Evolutionary conservation across 2,329 filamentous ascomycete genomes (phyloP).

Genomic region (Cryphonectria carpinicola): DNA sequence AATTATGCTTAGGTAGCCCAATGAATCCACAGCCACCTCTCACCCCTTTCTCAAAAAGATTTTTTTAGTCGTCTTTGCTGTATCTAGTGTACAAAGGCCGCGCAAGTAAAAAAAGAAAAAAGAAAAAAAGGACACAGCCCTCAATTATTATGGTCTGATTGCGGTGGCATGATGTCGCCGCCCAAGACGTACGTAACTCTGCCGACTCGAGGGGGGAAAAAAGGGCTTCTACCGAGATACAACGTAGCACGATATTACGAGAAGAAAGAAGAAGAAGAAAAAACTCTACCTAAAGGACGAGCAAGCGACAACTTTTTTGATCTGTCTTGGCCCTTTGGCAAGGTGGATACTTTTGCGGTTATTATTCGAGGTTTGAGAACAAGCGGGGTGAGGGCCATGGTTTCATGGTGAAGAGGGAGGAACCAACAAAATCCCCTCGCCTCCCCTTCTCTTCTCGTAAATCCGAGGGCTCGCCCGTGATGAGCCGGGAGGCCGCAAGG

Average conservation of each 20-base stretch:
- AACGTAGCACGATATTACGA: not conserved
- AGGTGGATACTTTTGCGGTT: not conserved
- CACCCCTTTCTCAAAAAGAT: not conserved
- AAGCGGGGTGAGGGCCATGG: not conserved
- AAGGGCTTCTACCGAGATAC: not conserved
- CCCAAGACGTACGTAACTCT: not conserved
- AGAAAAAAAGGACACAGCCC: too few species aligned
- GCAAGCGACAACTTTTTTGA: not conserved
- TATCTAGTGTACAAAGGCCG: not conserved
- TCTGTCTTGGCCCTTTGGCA: not conserved
- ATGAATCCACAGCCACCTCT: not conserved
- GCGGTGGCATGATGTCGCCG: not conserved
- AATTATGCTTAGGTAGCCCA: not conserved
- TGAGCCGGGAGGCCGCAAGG: not conserved
- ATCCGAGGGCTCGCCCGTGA: not conserved
- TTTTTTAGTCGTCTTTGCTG: not conserved
- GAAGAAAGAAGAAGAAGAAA: too few species aligned
- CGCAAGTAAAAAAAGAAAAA: not conserved
- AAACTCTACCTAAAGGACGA: not conserved
- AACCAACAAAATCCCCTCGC: not conserved
- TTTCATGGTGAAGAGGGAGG: not conserved
- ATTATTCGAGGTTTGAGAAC: not conserved
- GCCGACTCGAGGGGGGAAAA: not conserved
- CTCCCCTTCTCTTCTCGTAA: not conserved
- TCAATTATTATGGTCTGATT: not conserved